Evolutionary conservation across 495 filamentous ascomycete species (phyloP), one percentile per base, ranked within the genome.

Genomic region (Hypoxylon fragiforme): DNA sequence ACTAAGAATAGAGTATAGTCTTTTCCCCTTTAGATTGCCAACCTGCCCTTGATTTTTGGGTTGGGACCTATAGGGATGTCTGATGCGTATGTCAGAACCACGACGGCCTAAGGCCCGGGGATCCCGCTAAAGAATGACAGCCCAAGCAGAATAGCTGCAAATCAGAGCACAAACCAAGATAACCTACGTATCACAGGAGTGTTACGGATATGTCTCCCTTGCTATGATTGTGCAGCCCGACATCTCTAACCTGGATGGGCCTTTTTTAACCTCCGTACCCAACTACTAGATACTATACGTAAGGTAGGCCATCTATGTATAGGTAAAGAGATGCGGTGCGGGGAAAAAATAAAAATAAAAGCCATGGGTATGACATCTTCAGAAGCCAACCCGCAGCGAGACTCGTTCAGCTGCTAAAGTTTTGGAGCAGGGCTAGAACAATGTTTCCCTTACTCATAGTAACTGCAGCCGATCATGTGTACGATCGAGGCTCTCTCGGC

Each of bases 361-460:
- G 42, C 37, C 53, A 44, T 24, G 32, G 47, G 44, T 34, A 46
- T 39, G 42, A 40, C 38, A 32, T 36, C 19, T 38, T 26, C 52
- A 49, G 24, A 32, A 44, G 26, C 39, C 38, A 52, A 49, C 43
- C 43, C 42, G 24, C 44, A 49, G 47, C 12, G 18, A 53, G 46
- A 43, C 16, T 56, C 12, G 42, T 40, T 57, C 52, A 57, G 58
- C 58, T 62, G 58, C 54, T 49, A 48, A 38, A n/a, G n/a, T n/a
- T 50, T 43, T 22, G 18, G 39, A 30, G 46, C 16, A 42, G 26
- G 31, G 22, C 51, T 37, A 45, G 57, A 62, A 48, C 58, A 51
- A 48, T 52, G 47, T 56, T 62, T 62, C 38, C 15, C 16, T 39
- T 21, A 42, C 36, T n/a, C 34, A 37, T 18, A 48, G 35, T 39